Evolutionary conservation across 192 early-diverging fungal species (phyloP).

Genomic region (Thamnidium elegans): DNA sequence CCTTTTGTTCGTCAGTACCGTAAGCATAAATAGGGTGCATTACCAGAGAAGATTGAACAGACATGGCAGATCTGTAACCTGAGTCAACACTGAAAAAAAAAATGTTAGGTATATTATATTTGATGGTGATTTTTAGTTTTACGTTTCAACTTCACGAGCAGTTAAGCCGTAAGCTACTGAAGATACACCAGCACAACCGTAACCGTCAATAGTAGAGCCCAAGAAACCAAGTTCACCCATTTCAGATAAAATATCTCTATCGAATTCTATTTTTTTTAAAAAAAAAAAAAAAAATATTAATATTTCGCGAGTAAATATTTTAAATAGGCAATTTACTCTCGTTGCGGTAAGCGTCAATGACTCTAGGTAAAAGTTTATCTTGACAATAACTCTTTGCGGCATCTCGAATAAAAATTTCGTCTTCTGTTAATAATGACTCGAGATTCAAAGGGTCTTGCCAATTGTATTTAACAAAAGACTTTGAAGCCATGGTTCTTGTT

Average conservation of each 20-base stretch:
- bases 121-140: too few relatives aligned
- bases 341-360: conserved; percentile 80
- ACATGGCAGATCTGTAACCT: conserved; percentile 98
- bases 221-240: conserved; percentile 93
- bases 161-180: conserved; percentile 95
- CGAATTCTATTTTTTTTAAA: conserved; percentile 62
- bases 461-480: conserved; percentile 66
- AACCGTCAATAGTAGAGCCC: conserved; percentile 92
- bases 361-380: conserved; percentile 79
- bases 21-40: conserved; percentile 98
- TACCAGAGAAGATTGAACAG: conserved; percentile 96
- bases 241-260: conserved; percentile 87
- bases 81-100: conserved; percentile 70
- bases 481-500: conserved; percentile 21
- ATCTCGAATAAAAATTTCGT: conserved; percentile 73
- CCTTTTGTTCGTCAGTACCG: conserved; percentile 82
- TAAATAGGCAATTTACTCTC: conserved; percentile 70
- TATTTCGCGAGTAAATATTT: not conserved
- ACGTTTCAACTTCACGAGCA: conserved; percentile 94
- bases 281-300: not conserved
- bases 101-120: too few relatives aligned
- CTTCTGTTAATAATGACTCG: conserved; percentile 83
- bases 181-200: conserved; percentile 96
- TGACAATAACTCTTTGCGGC: conserved; percentile 86
- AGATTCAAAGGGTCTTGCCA: conserved; percentile 86